phyloP scores from a whole-genome alignment of 1,284 basidiomycete species.

The Tetrapyrgos nigripes region DNA sequence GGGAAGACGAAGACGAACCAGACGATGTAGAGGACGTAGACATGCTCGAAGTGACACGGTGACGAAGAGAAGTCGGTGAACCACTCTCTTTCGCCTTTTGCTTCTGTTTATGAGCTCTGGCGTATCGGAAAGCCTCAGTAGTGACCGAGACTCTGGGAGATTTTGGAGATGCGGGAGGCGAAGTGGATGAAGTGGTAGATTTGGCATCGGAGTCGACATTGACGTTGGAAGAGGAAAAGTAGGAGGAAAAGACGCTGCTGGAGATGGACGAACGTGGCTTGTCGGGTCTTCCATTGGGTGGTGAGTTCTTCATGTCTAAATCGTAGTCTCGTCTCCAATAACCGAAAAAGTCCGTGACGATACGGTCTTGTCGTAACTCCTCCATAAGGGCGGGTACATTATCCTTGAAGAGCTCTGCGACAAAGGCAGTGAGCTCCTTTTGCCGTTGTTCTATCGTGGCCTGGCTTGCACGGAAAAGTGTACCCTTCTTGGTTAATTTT shows the following conservation, averaged over 20 bases:
- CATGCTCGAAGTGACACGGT: constrained; percentile 3
- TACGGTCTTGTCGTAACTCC: constrained; percentile 64
- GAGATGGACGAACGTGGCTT: constrained; percentile 24
- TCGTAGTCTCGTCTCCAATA: constrained; percentile 77
- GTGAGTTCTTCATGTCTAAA: constrained; percentile 46
- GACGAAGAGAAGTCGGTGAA: neutral
- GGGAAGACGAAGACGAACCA: constrained; percentile 19
- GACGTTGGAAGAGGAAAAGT: constrained; percentile 12
- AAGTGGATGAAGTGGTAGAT: neutral
- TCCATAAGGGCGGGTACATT: constrained; percentile 68
- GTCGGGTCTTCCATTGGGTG: constrained; percentile 10
- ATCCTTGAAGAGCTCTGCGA: constrained; percentile 61
- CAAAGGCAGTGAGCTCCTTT: constrained; percentile 61
- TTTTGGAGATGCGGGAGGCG: constrained; percentile 3
- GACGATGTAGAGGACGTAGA: constrained; percentile 21
- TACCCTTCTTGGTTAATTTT: constrained; percentile 70
- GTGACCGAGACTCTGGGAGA: constrained; percentile 3
- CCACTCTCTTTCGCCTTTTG: constrained; percentile 17
- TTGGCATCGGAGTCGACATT: neutral
- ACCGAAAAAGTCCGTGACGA: constrained; percentile 77
- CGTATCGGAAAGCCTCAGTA: constrained; percentile 10
- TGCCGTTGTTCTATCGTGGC: constrained; percentile 69
- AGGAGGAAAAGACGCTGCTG: constrained; percentile 33
- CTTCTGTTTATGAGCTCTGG: constrained; percentile 2
- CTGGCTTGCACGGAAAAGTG: constrained; percentile 72